Conservation (phyloP, 2,329 filamentous ascomycete species). For the Fulvia fulva region DNA sequence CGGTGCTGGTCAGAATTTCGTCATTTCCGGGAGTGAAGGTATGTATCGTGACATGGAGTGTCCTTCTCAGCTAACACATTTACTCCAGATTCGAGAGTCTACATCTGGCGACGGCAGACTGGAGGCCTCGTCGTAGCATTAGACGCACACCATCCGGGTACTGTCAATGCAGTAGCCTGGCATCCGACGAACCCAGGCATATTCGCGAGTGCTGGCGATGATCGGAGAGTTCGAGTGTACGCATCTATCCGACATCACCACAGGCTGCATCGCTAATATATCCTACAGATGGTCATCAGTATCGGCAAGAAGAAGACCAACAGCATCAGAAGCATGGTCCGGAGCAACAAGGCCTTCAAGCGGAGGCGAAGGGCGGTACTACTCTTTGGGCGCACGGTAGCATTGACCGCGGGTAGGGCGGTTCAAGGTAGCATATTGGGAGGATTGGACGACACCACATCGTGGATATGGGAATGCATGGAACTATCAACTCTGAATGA, state of each 20-base stretch:
- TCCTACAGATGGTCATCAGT: constrained; percentile 1
- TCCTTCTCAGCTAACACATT: not conserved
- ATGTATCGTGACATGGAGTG: not conserved
- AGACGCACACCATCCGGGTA: constrained; percentile 67
- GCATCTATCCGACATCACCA: constrained; percentile 28
- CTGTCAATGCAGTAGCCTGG: constrained; percentile 86
- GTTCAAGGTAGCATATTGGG: constrained; percentile 1
- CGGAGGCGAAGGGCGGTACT: constrained; percentile 4
- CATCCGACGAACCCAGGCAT: constrained; percentile 77
- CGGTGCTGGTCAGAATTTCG: constrained; percentile 86
- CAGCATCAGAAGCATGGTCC: not conserved
- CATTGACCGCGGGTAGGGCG: not conserved
- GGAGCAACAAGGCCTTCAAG: not conserved
- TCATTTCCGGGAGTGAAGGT: constrained; percentile 90
- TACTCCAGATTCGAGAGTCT: constrained; percentile 60
- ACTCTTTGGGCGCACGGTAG: constrained; percentile 3
- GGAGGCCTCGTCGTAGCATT: constrained; percentile 72
- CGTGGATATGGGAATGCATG: not conserved
- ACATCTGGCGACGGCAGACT: constrained; percentile 87
- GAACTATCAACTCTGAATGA: not conserved
- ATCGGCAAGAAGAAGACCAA: not conserved
- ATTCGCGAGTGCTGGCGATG: constrained; percentile 89
- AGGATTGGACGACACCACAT: constrained; percentile 8
- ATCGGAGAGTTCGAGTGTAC: constrained; percentile 79
- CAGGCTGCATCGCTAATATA: constrained; percentile 4